Percentiles rank a stretch among this genome's conserved stretches.
Evolutionary conservation across 176 grass and related monocot species (phyloP).

Genomic region (Pharus latifolius): DNA sequence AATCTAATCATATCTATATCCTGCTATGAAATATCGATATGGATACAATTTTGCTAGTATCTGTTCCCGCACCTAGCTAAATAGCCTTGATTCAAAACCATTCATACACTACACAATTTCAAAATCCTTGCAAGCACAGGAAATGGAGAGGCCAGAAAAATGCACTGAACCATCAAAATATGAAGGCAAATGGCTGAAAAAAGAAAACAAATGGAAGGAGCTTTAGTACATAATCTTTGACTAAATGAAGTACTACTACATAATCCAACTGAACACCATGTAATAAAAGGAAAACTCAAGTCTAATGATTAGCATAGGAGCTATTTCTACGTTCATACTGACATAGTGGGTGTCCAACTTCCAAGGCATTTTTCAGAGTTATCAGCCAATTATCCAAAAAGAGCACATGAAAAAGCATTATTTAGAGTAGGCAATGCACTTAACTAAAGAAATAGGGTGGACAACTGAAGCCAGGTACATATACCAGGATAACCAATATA

Average conservation of each 20-base stretch:
- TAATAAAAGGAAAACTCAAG: not conserved
- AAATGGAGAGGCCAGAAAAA: not conserved
- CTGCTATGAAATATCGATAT: conserved; percentile 12
- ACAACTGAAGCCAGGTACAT: not conserved
- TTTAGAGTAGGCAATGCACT: not conserved
- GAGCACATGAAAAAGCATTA: not conserved
- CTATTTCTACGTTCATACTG: not conserved
- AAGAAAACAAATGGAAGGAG: not conserved
- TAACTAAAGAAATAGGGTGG: not conserved
- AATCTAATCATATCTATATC: not conserved
- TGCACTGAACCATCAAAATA: not conserved
- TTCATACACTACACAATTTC: not conserved
- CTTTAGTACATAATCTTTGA: not conserved
- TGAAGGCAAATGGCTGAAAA: not conserved
- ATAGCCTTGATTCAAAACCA: not conserved
- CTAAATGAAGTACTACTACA: not conserved
- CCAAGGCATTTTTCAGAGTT: not conserved
- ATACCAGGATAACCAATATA: not conserved
- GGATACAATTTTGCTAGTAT: too few species aligned
- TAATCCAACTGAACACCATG: not conserved
- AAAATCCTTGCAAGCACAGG: not conserved
- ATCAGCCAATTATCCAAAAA: not conserved
- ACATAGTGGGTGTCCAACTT: not conserved
- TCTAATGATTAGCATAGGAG: not conserved
- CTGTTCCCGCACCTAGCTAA: too few species aligned